These are phyloP conservation scores for Pseudogymnoascus sp. DNA, from an alignment of 2,329 filamentous ascomycete genomes.

Conservation along the genomic window DNA sequence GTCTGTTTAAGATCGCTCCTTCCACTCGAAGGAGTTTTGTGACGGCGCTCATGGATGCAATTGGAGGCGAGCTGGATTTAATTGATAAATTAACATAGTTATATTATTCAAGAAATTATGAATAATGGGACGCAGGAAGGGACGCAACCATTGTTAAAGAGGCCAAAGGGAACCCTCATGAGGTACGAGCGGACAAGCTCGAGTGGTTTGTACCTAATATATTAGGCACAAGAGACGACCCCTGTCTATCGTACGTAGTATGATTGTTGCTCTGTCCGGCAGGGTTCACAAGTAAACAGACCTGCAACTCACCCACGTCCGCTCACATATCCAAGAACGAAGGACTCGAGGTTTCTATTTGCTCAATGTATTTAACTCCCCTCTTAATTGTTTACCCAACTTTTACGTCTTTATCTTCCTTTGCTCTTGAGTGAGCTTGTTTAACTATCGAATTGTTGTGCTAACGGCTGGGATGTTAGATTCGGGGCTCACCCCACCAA, in stretches of 20 bases:
- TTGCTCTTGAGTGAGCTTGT: neutral
- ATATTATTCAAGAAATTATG: conserved; percentile 1
- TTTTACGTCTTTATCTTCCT: neutral
- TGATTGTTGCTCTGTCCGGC: conserved; percentile 4
- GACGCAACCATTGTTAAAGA: conserved; percentile 3
- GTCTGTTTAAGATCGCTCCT: conserved; percentile 22
- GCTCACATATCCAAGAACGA: neutral
- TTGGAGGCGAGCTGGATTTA: conserved; percentile 12
- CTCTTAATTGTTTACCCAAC: neutral
- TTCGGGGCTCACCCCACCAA: conserved; percentile 11
- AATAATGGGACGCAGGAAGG: neutral
- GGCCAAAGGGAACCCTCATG: neutral
- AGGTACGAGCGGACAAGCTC: neutral
- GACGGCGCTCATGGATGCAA: conserved; percentile 29
- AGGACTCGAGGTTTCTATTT: neutral
- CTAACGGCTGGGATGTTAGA: conserved; percentile 28
- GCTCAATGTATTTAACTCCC: neutral
- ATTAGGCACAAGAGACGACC: neutral
- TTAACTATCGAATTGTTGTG: conserved; percentile 19
- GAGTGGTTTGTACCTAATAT: neutral
- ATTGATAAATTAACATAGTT: conserved; percentile 13
- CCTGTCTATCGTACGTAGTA: conserved; percentile 7
- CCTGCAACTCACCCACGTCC: neutral
- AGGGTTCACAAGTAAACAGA: conserved; percentile 11
- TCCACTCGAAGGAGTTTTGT: conserved; percentile 28